Base-by-base conservation (phyloP, 1,284 basidiomycete species). In the Rhizoctonia solani region DNA sequence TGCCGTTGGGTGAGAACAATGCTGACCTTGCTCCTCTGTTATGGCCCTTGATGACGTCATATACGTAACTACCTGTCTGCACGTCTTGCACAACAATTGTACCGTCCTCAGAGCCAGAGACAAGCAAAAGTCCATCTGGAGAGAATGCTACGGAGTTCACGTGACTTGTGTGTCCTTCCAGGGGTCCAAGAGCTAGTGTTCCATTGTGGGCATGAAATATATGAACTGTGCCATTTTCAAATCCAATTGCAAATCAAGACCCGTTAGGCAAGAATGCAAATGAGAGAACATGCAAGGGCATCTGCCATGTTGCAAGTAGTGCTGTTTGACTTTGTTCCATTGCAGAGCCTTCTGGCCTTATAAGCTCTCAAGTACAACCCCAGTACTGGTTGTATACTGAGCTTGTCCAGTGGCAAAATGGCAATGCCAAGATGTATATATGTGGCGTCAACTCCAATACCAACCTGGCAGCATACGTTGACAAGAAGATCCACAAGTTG, bases 21-120 rank as follows among this genome's bases (percentile, higher is more conserved):
- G 44, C 25, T 14, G 54, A 56, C 4, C 30, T 16, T 25, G 44
- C 21, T 13, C 14, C 6, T 27, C 41, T 42, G 16, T 52, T 69
- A 41, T 69, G 68, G 13, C 68, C 66, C 16, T 59, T 6, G n/a
- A 46, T 6, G 11, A 19, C 6, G 8, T 19, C 44, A 6, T 6
- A 6, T 6, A 34, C 30, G 14, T 16, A n/a, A n/a, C n/a, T 29
- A n/a, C 52, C 52, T 13, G 4, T 30, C 14, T 16, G 13, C 21
- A 21, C 61, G 42, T 68, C 67, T 66, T 66, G 68, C 4, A 68
- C 46, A 4, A 34, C 29, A 16, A 68, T 39, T 6, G 67, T n/a
- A n/a, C n/a, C n/a, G n/a, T n/a, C n/a, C n/a, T n/a, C n/a, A n/a
- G n/a, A n/a, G n/a, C n/a, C n/a, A 23, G 67, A 68, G 21, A 54